Evolutionary conservation across 352 stramenopile species (phyloP).

Genomic region (Blastocystis sp.): DNA sequence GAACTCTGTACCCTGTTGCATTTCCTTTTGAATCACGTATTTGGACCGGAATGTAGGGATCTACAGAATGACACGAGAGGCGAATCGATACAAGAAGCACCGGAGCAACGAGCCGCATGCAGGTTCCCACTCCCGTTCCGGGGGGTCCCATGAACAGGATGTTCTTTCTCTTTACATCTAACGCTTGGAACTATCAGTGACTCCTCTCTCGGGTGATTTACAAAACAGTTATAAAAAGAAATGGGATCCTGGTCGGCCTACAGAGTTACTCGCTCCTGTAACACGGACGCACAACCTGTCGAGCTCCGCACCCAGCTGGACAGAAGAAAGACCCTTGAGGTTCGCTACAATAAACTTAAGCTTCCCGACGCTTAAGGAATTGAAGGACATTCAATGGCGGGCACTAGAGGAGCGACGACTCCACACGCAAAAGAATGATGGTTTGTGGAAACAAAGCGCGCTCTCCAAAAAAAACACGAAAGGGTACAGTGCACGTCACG

Average conservation of each 20-base stretch:
- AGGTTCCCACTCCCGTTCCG: slow-evolving; percentile 6
- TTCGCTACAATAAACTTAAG: slow-evolving; percentile 28
- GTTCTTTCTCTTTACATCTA: slow-evolving; percentile 30
- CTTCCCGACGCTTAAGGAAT: slow-evolving; percentile 14
- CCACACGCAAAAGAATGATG: not conserved
- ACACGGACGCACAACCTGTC: slow-evolving; percentile 19
- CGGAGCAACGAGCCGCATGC: slow-evolving; percentile 22
- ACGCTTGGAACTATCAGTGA: slow-evolving; percentile 36
- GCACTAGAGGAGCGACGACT: not conserved
- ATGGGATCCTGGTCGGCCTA: slow-evolving; percentile 39
- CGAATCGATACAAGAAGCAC: not conserved
- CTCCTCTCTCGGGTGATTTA: not conserved
- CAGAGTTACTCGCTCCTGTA: not conserved
- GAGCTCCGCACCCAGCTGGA: slow-evolving; percentile 6
- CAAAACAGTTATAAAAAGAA: slow-evolving; percentile 43
- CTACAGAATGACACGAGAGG: not conserved
- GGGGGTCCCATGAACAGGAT: slow-evolving; percentile 37
- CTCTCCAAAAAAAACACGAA: not conserved
- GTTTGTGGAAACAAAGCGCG: not conserved
- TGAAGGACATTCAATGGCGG: not conserved
- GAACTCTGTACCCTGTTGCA: slow-evolving; percentile 46
- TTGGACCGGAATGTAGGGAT: slow-evolving; percentile 34
- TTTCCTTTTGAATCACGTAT: slow-evolving; percentile 47
- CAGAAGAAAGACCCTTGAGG: not conserved
- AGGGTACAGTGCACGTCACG: not conserved